Evolutionary conservation across 2,329 filamentous ascomycete species (phyloP), one percentile per base, ranked within the genome.

Genomic region (Colletotrichum tropicicola): DNA sequence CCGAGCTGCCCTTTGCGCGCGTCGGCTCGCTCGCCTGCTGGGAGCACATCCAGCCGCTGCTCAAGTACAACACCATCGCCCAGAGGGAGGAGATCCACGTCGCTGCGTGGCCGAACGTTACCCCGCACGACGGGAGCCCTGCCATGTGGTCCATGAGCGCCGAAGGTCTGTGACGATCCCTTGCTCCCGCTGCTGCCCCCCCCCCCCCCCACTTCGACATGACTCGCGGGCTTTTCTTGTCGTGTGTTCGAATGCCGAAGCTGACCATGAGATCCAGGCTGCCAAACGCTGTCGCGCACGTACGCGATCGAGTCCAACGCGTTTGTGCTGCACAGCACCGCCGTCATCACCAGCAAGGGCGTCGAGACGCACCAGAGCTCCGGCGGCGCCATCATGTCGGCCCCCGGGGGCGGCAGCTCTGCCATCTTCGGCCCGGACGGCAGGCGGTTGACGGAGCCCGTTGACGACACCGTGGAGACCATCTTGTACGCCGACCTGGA

Each of bases 11-110:
- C 1, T 82, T 85, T 51, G 85, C 84, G 3, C 81, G 82, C 4
- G 77, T 88, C 5, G 86, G 85, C 0, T 81, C 81, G 4, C 75
- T 88, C 25, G 86, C 85, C 68, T 87, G 85, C 74, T 87, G 83
- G 83, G 84, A 87, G 69, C 83, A 89, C 65, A 82, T 85, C 71
- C 86, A 85, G 72, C 85, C 80, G 6, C 81, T 84, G 71, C 76
- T 82, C 69, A 49, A 64, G 74, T 65, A 68, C 4, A 70, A 74
- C 35, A 73, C 72, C 12, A 71, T 73, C 5, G 68, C 72, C 4
- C 66, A 68, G 4, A 68, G 70, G 2, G 73, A 74, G n/a, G 70
- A 75, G 27, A 71, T 75, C 2, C 73, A 75, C 32, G 57, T 75
- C 1, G 72, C 73, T 7, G 70, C 68, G 15, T 75, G 73, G 74